Evolutionary conservation across 2,329 filamentous ascomycete species (phyloP), one percentile per base, ranked within the genome.

Genomic region (Venturia effusa): DNA sequence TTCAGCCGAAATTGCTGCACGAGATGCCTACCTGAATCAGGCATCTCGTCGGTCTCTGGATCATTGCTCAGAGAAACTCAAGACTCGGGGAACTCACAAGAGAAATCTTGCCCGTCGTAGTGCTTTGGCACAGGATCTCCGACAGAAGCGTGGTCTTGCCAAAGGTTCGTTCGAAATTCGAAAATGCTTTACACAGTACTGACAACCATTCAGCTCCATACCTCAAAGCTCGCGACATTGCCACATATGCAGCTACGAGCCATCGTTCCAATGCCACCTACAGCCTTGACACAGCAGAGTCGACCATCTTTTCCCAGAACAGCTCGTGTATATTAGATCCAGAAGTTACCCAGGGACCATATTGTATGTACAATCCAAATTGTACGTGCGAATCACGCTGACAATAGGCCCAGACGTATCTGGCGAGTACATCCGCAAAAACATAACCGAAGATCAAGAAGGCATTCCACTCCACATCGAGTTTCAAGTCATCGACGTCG

Each of bases 401-500:
- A 48, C 11, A 24, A 8, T 6, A 10, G 1, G 27, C 1, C 43
- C 13, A 77, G 74, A 79, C 66, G 79, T 84, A 59, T 69, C 74
- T 24, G 82, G 81, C 37, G 81, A 84, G 69, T 75, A 78, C 61
- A 70, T 84, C 65, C 78, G 82, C 32, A 67, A 74, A 37, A 73
- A 84, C 67, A 71, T 84, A 43, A 75, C 73, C 19, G 80, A 83
- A 55, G 72, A 73, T 17, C 75, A 83, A 69, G 66, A 68, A 10
- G 82, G 82, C 59, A 74, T 84, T 30, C 75, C 77, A 27, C 70
- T 83, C 43, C 76, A 76, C 3, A 70, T 83, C 13, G 80, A 83
- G 67, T 76, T 81, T 66, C 81, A 84, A 70, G 74, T 84, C 63
- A 76, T 84, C 62, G 81, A 84, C 66, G 75, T 81, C 41, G 74